Base-by-base conservation (phyloP, 495 filamentous ascomycete genomes). In the Podospora comata region DNA sequence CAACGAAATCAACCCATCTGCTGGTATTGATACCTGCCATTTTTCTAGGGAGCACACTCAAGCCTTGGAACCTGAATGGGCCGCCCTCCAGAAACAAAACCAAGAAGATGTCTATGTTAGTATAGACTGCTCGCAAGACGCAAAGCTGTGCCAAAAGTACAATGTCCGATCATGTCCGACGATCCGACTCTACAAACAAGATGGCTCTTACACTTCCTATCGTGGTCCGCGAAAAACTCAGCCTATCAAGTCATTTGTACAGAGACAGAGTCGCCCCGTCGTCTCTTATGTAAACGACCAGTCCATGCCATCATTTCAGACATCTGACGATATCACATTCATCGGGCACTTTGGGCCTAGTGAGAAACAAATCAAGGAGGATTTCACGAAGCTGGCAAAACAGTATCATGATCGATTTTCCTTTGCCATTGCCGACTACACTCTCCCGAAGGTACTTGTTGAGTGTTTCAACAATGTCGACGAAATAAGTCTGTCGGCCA, bases 91-190 rank as follows among this genome's bases (percentile, higher is more conserved):
- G 9, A 28, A 61, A 75, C 13, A 44, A 75, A 44, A 69, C 57
- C 16, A 70, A 78, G 18, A 60, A 74, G 26, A 66, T 73, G 18
- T 62, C 69, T n/a, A 60, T 80, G 1, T 63, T 39, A 80, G 78
- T 70, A 68, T 85, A 60, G 79, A 85, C 69, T 85, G 83, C 69
- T 70, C 75, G n/a, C 64, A 74, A 16, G 71, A 75, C 20, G 15
- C 67, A n/a, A 73, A 74, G 13, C 64, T 83, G 27, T 85, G 83
- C 66, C 55, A 70, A 57, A 73, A 79, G 62, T 73, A 77, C 62
- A 71, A 71, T 18, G 70, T 86, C 26, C 73, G 76, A 4, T 83
- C 82, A 15, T 85, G 81, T 69, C 84, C 84, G 6, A 74, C 84
- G 11, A 75, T 86, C 28, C 79, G 82, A 11, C 75, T 83, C n/a